phyloP scores from a whole-genome alignment of 2,329 filamentous ascomycete species.

The Knoxdaviesia proteae region DNA sequence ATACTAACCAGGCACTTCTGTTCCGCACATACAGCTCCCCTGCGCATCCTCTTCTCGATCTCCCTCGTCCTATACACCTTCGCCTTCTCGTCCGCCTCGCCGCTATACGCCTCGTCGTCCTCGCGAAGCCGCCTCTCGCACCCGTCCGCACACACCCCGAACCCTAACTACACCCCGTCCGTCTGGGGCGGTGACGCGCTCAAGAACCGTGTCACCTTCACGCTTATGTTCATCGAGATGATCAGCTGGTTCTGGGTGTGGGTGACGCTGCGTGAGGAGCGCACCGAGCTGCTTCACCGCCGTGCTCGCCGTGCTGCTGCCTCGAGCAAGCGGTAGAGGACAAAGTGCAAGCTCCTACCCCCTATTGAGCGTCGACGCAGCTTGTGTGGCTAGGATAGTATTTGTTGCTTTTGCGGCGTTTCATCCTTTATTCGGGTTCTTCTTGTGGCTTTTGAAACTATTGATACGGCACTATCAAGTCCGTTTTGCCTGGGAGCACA shows the following conservation, averaged over 20 bases:
- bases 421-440: too few species aligned
- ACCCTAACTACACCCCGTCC: conserved; percentile 15
- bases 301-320: conserved; percentile 8
- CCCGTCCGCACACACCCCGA: conserved; percentile 13
- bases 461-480: too few species aligned
- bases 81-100: conserved; percentile 31
- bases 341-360: too few species aligned
- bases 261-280: conserved; percentile 48
- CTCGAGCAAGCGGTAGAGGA: too few species aligned
- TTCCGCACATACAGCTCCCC: conserved; percentile 22
- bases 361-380: too few species aligned
- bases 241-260: conserved; percentile 76
- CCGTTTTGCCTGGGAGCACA: too few species aligned
- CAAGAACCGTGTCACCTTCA: conserved; percentile 71
- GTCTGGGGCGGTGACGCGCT: conserved; percentile 42
- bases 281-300: conserved; percentile 17
- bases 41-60: conserved; percentile 46
- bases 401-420: too few species aligned
- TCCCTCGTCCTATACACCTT: conserved; percentile 42
- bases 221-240: conserved; percentile 68
- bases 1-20: neutral
- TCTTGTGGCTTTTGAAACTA: too few species aligned
- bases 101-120: conserved; percentile 18
- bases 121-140: conserved; percentile 14
- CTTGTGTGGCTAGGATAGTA: too few species aligned